Evolutionary conservation across 257 asterid species (phyloP).

Genomic region (Nicotiana attenuata): DNA sequence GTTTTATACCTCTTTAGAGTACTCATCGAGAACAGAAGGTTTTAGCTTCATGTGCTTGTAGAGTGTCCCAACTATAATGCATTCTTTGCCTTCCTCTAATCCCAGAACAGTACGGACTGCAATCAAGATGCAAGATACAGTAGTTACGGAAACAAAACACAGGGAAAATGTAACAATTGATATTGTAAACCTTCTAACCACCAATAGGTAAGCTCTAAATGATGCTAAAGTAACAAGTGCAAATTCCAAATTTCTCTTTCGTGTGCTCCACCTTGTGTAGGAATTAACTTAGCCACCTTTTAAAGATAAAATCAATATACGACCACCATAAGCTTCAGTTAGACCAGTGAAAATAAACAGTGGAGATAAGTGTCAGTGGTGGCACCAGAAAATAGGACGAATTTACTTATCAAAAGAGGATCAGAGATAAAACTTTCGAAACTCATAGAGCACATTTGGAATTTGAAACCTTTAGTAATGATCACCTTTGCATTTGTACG

Average conservation of each 20-base stretch:
- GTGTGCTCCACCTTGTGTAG: not conserved
- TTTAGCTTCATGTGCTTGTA: constrained; percentile 95
- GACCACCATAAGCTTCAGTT: not conserved
- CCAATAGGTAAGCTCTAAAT: not conserved
- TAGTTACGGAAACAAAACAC: not conserved
- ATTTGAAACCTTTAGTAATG: not conserved
- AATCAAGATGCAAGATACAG: constrained; percentile 14
- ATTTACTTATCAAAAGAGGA: not conserved
- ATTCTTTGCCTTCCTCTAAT: constrained; percentile 74
- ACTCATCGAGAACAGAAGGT: constrained; percentile 86
- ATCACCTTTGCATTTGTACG: not conserved
- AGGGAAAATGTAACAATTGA: not conserved
- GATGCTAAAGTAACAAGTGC: not conserved
- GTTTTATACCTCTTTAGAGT: constrained; percentile 78
- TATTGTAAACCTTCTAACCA: not conserved
- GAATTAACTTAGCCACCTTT: not conserved
- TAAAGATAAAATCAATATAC: not conserved
- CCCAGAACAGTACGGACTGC: constrained; percentile 89
- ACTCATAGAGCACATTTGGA: not conserved
- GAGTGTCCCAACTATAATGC: constrained; percentile 84
- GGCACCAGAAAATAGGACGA: not conserved
- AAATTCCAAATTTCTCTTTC: not conserved
- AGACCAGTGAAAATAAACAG: not conserved
- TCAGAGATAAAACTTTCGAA: not conserved
- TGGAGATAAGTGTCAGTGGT: not conserved